Evolutionary conservation across 805 yeast genomes (phyloP), one percentile per base, ranked within the genome.

Genomic region (Candida xiaguanensis): DNA sequence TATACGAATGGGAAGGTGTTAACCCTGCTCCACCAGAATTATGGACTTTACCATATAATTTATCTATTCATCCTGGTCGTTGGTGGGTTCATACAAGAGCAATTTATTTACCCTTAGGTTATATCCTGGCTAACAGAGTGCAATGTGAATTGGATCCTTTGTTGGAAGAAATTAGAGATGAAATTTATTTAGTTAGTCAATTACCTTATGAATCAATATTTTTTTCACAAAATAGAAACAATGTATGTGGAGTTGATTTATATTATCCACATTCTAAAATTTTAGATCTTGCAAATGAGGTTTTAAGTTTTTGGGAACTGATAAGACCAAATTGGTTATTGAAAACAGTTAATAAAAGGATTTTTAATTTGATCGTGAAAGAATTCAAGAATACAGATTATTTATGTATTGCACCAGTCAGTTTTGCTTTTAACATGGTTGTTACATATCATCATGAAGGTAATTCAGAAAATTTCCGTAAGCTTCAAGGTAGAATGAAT

Each of bases 31-130:
- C 99, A 2, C 91, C 97, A 1, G 99, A 93, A 55, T 63, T 89
- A 35, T 93, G 96, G 93, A 61, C 83, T 42, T 60, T 91, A 30
- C 99, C 99, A 1, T 85, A 88, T 45, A 55, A 70, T 35, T 52
- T 83, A 2, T 95, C 96, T 0, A 69, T 89, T 29, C 98, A 93
- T 55, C 99, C 99, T 1, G 95, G 90, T 25, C 76, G 86, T 55
- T 93, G 98, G 99, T 93, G 99, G 99, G 96, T 91, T 16, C 99
- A 93, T 55, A 90, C 97, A 0, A 71, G 99, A 41, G 95, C 93
- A 1, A 86, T 93, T 16, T 93, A 90, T 52, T 59, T 85, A 24
- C 90, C 98, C 0, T 65, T 91, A 51, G 91, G 96, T 13, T 93
- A 91, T 57, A 57, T 93, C 7, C 78, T 84, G 11, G 67, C 85